Evolutionary conservation across 352 stramenopile species (phyloP).

Genomic region (Nothophytophthora sp.): DNA sequence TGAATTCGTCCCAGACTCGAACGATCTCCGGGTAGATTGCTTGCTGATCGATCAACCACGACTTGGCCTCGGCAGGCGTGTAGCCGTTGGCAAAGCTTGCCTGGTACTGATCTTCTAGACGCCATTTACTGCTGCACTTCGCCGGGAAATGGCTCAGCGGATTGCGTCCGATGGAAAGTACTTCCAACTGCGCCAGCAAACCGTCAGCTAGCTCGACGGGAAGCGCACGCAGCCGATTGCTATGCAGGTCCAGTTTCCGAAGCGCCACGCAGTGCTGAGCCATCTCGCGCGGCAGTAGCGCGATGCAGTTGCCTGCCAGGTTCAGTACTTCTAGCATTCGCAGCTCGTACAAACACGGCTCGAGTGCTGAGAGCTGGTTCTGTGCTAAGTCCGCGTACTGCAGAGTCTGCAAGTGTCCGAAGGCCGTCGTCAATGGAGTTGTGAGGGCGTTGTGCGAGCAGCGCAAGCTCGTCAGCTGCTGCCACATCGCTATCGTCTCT

Average conservation of each 20-base stretch:
- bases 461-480: constrained; percentile 33
- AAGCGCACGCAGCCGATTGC: constrained; percentile 55
- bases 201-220: constrained; percentile 49
- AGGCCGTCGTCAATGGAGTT: constrained; percentile 34
- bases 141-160: constrained; percentile 54
- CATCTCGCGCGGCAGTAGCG: constrained; percentile 48
- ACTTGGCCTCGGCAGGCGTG: constrained; percentile 44
- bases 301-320: constrained; percentile 48
- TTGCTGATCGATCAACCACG: constrained; percentile 47
- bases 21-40: constrained; percentile 60
- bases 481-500: constrained; percentile 47
- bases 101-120: constrained; percentile 52
- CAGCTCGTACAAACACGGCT: constrained; percentile 52
- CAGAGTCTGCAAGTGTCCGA: constrained; percentile 31
- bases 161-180: constrained; percentile 59
- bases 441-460: constrained; percentile 57
- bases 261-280: constrained; percentile 26
- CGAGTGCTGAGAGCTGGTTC: constrained; percentile 50
- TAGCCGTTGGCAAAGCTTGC: constrained; percentile 56
- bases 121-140: constrained; percentile 67
- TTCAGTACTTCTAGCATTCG: constrained; percentile 54
- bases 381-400: constrained; percentile 59
- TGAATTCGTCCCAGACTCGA: constrained; percentile 39
- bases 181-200: constrained; percentile 54
- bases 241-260: constrained; percentile 64